Conservation (phyloP, 1,139 yeast genomes). For the Zygosaccharomyces sapae region DNA sequence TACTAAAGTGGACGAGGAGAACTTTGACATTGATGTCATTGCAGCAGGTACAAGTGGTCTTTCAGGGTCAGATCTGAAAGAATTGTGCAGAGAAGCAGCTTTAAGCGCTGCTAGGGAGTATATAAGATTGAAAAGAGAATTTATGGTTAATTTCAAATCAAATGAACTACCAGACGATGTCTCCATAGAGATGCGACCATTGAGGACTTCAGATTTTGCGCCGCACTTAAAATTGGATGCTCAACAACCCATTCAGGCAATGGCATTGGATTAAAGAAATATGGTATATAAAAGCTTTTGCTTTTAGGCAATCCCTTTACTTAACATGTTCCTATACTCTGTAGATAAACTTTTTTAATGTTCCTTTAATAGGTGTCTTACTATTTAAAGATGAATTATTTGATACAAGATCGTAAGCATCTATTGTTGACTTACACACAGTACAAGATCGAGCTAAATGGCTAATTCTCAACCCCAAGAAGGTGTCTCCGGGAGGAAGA, state of each 20-base stretch:
- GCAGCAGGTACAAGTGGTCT: slow-evolving; percentile 66
- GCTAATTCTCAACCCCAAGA: slow-evolving; percentile 22
- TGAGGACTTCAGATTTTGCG: slow-evolving; percentile 30
- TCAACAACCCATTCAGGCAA: slow-evolving; percentile 18
- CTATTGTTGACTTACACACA: slow-evolving; percentile 1
- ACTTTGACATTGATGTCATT: slow-evolving; percentile 58
- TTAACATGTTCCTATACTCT: not conserved
- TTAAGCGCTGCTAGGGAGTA: slow-evolving; percentile 84
- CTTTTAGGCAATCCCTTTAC: not conserved
- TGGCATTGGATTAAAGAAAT: slow-evolving; percentile 17
- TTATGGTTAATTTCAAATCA: slow-evolving; percentile 11
- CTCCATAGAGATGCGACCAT: slow-evolving; percentile 27
- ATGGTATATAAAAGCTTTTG: not conserved
- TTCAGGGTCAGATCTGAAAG: slow-evolving; percentile 90
- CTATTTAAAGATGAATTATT: not conserved
- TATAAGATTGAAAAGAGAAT: slow-evolving; percentile 44
- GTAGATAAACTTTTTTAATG: slow-evolving; percentile 1
- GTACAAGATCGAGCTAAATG: slow-evolving; percentile 4
- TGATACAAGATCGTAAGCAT: too few relatives aligned
- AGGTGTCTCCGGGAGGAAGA: slow-evolving; percentile 63
- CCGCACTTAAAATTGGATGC: slow-evolving; percentile 18
- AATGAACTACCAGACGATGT: slow-evolving; percentile 6
- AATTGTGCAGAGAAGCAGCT: slow-evolving; percentile 90
- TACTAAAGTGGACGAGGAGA: slow-evolving; percentile 51
- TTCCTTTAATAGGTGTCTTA: not conserved